A percentile compares a stretch with the other conserved stretches of the same genome.
phyloP scores from a whole-genome alignment of 2,329 filamentous ascomycete species.

The Hymenoscyphus scutula region DNA sequence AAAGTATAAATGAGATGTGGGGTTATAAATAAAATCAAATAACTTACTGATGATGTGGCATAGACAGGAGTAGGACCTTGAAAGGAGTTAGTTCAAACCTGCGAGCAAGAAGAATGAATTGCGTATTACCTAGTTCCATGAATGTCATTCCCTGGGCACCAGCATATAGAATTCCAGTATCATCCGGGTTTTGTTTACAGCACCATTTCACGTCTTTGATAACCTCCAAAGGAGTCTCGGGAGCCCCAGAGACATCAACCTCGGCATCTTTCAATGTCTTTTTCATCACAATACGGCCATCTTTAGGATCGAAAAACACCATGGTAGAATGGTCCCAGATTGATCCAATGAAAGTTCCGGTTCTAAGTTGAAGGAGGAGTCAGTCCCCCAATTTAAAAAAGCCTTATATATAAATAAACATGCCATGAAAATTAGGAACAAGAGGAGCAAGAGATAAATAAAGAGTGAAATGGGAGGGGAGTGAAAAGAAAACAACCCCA shows the following conservation, averaged over 20 bases:
- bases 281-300: slow-evolving; percentile 79
- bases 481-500: background rate
- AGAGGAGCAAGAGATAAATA: background rate
- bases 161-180: slow-evolving; percentile 83
- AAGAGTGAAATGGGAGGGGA: background rate
- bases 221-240: slow-evolving; percentile 43
- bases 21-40: background rate
- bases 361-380: slow-evolving; percentile 37
- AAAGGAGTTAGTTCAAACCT: background rate
- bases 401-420: background rate
- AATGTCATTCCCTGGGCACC: slow-evolving; percentile 89
- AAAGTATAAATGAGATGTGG: background rate
- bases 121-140: slow-evolving; percentile 60
- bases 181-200: slow-evolving; percentile 88
- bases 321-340: slow-evolving; percentile 68
- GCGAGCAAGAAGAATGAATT: background rate
- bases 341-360: slow-evolving; percentile 46
- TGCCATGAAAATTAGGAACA: background rate
- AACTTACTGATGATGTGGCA: slow-evolving; percentile 66
- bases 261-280: slow-evolving; percentile 73
- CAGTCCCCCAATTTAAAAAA: background rate
- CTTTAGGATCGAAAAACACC: slow-evolving; percentile 91
- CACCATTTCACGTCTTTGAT: slow-evolving; percentile 85
- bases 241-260: slow-evolving; percentile 63
- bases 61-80: slow-evolving; percentile 82